Evolutionary conservation across 2,329 filamentous ascomycete species (phyloP), one percentile per base, ranked within the genome.

Genomic region (Colletotrichum sp.): DNA sequence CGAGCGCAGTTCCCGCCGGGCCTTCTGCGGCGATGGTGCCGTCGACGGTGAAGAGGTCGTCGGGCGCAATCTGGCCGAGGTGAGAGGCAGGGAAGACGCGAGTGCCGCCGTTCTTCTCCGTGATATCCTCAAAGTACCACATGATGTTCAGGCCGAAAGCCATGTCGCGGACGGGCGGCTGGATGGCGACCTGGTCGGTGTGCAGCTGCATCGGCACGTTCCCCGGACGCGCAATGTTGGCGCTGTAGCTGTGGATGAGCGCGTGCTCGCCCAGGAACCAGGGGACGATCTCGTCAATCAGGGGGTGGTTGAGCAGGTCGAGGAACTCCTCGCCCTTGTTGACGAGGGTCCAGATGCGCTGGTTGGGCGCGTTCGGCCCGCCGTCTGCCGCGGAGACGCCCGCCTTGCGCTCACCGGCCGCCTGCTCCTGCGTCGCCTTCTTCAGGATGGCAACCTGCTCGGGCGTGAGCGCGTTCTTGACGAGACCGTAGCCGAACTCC

Each of bases 241-340:
- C 67, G n/a, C 34, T 70, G 67, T 70, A 70, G 67, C 57, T 70
- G 67, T 70, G 67, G n/a, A 70, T 63, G 7, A 70, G 58, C n/a
- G 68, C 68, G 30, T 71, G 60, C 36, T 71, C 58, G 9, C 58
- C 68, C 18, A 71, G 60, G 21, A 65, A 71, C 65, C 65, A 73
- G 57, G 71, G 71, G 9, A 73, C 65, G 18, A 73, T 28, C 32
- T 55, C 65, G 58, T 73, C 71, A 8, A 73, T 73, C 36, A 73
- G 24, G 4, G 71, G 71, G 58, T 73, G 71, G 38, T 73, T 73
- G 8, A 73, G 71, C 3, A 73, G 10, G 15, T 73, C 71, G 0
- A 73, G 13, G 2, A 73, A 73, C 34, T 73, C 65, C 6, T 73
- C 71, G 10, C 71, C 71, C 24, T 73, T 73, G 55, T 73, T 73